Conservation (phyloP, 805 yeast species). For the Suhomyces kilbournensis region DNA sequence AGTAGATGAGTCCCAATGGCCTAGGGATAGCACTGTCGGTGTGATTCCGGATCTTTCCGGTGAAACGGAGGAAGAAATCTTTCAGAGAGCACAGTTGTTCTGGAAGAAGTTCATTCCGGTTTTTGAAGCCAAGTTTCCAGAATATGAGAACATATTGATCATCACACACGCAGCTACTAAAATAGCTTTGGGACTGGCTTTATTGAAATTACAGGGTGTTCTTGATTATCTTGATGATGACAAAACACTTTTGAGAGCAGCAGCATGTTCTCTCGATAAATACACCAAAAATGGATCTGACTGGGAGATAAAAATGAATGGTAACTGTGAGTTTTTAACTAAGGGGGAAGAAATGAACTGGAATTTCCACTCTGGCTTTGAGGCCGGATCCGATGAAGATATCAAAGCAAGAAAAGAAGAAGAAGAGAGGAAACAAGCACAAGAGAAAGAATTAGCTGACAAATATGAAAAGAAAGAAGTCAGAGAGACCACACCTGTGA, state of each 20-base stretch:
- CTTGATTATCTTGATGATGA: constrained; percentile 50
- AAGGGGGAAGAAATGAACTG: constrained; percentile 93
- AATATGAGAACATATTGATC: constrained; percentile 60
- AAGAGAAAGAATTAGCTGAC: constrained; percentile 46
- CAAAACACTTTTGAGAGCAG: constrained; percentile 53
- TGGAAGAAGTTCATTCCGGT: constrained; percentile 55
- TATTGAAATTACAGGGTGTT: constrained; percentile 51
- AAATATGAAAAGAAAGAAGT: constrained; percentile 45
- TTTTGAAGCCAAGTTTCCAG: constrained; percentile 57
- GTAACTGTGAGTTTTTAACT: constrained; percentile 65
- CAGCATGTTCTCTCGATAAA: constrained; percentile 80
- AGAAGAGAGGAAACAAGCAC: constrained; percentile 19
- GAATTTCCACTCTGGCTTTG: constrained; percentile 73
- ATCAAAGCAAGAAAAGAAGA: constrained; percentile 43
- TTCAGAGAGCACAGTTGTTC: constrained; percentile 55
- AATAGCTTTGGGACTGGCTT: constrained; percentile 79
- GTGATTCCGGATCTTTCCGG: constrained; percentile 64
- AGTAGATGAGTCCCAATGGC: constrained; percentile 32
- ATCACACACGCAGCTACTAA: constrained; percentile 93
- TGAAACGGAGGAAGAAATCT: constrained; percentile 71
- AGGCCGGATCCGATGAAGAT: constrained; percentile 90
- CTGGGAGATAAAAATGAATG: constrained; percentile 70
- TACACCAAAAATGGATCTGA: constrained; percentile 33
- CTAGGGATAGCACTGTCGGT: constrained; percentile 51
- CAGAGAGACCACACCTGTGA: constrained; percentile 17